Base-by-base conservation (phyloP, 306 rosid species). In the Rubus parviflorus region DNA sequence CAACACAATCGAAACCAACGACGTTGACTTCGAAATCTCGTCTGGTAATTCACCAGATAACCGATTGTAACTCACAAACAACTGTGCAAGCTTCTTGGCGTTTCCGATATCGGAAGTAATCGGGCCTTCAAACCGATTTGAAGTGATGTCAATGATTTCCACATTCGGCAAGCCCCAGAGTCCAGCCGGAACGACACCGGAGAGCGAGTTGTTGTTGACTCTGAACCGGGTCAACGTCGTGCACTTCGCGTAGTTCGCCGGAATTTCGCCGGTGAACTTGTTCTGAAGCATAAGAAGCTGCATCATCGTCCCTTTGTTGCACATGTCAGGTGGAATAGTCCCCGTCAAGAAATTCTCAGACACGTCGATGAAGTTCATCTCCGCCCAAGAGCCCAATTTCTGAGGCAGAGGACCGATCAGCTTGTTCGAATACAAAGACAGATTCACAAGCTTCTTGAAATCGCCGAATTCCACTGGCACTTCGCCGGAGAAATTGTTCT, bases 251-350 rank as follows among this genome's bases (percentile, higher is more conserved):
- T 95, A 95, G 1, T 7, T 89, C 0, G 80, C 82, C 15, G 99
- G 99, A 74, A 95, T 95, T 76, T 79, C 81, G 3, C 99, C 97
- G 14, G 97, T 81, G 77, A 95, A 89, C 0, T 89, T 91, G 86
- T 95, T 95, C 87, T 95, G 90, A 54, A 89, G 88, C 11, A 88
- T 17, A 0, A 92, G 86, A 47, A 95, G 80, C 17, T 15, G 77
- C 0, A 0, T 9, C 97, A 95, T 88, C 60, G 78, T 85, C 47
- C 97, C 92, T 68, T 57, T 81, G 4, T 67, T 85, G 70, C 99
- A 95, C 99, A 95, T 92, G 25, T 92, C 77, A 1, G 97, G 92
- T 11, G 99, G 99, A 77, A 95, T 88, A 15, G 87, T 65, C 53
- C 99, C 99, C 1, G 89, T 76, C 58, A 95, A 38, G 13, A 75